Evolutionary conservation across 139 green algal genomes (phyloP).

Genomic region (Chlorella sp.): DNA sequence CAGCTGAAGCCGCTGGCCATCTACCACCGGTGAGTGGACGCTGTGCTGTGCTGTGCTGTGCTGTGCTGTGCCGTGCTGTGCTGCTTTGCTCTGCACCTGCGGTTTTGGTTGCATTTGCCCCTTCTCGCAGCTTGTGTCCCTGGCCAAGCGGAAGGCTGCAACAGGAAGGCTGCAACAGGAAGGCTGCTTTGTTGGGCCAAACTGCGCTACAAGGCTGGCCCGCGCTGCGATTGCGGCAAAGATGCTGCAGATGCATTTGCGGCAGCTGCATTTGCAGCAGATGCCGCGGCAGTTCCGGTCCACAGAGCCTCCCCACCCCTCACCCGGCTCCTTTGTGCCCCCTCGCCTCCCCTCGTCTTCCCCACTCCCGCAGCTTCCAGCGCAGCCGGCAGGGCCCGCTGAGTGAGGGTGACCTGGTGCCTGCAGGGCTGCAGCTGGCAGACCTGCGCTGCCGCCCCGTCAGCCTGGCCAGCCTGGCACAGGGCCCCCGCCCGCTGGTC

Average conservation of each 20-base stretch:
- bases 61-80: neutral
- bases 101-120: neutral
- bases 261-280: neutral
- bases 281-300: no score
- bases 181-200: no score
- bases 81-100: neutral
- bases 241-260: neutral
- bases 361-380: neutral
- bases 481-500: neutral
- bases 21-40: neutral
- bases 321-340: neutral
- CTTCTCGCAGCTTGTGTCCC: neutral
- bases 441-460: neutral
- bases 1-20: conserved; percentile 8
- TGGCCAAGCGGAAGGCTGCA: no score
- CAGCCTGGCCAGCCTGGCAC: neutral
- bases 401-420: neutral
- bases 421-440: neutral
- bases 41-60: neutral
- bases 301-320: neutral
- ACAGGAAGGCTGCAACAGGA: no score
- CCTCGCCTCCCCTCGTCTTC: neutral
- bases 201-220: no score
- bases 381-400: neutral
- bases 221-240: neutral